phyloP scores from a whole-genome alignment of 805 yeast species.

The Metschnikowia noctiluminum region DNA sequence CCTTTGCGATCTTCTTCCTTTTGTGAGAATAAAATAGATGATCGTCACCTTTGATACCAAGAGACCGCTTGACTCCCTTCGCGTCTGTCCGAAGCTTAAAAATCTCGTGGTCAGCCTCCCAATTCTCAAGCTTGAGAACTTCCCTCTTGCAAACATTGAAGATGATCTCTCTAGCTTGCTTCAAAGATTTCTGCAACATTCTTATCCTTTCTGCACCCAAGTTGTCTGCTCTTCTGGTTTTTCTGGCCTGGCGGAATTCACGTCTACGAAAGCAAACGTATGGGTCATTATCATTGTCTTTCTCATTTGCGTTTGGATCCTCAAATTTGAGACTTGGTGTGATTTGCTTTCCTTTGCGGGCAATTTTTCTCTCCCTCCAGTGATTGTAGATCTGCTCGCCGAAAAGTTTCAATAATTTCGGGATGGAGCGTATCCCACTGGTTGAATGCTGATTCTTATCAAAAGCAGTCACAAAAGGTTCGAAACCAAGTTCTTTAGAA shows the following conservation, averaged over 20 bases:
- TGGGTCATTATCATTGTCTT: conserved; percentile 86
- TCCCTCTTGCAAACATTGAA: conserved; percentile 75
- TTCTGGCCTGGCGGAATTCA: conserved; percentile 92
- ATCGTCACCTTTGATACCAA: conserved; percentile 80
- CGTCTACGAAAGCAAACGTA: conserved; percentile 94
- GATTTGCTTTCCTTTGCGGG: conserved; percentile 64
- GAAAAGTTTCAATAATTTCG: conserved; percentile 48
- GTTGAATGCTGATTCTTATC: conserved; percentile 39
- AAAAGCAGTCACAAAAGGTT: conserved; percentile 57
- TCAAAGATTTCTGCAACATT: conserved; percentile 69
- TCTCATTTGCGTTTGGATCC: conserved; percentile 68
- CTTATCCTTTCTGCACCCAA: conserved; percentile 84
- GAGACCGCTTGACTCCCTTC: conserved; percentile 68
- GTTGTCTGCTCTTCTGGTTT: conserved; percentile 91
- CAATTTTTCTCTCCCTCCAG: conserved; percentile 75
- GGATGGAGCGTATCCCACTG: conserved; percentile 42
- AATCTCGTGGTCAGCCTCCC: conserved; percentile 60
- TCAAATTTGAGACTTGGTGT: conserved; percentile 79
- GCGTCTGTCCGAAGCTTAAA: conserved; percentile 72
- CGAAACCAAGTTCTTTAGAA: conserved; percentile 51
- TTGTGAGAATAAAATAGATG: conserved; percentile 77
- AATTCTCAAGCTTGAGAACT: conserved; percentile 53
- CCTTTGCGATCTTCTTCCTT: conserved; percentile 49
- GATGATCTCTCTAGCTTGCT: conserved; percentile 67
- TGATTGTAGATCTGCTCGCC: conserved; percentile 73